Conservation (phyloP, 2,329 filamentous ascomycete species). For the Pyrenochaeta sp. region DNA sequence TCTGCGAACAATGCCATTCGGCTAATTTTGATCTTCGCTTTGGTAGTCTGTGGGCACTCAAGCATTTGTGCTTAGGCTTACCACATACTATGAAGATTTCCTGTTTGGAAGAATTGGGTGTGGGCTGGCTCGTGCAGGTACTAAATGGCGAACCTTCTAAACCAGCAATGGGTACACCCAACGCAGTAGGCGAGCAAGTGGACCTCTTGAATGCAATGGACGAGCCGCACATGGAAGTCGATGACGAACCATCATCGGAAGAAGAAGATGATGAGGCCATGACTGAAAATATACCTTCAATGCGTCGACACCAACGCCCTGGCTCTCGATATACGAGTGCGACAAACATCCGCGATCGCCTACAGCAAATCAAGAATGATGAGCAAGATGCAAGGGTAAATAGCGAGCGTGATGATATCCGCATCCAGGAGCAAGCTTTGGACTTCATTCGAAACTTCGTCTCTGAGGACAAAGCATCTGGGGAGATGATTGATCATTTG, state of each 20-base stretch:
- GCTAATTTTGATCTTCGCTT: constrained; percentile 79
- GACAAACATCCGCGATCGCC: constrained; percentile 47
- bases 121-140: constrained; percentile 80
- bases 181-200: constrained; percentile 67
- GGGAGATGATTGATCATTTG: constrained; percentile 83
- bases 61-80: constrained; percentile 81
- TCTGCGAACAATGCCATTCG: constrained; percentile 86
- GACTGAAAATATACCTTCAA: constrained; percentile 53
- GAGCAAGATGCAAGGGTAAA: constrained; percentile 73
- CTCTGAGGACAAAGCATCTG: constrained; percentile 64
- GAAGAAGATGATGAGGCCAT: constrained; percentile 57
- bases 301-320: constrained; percentile 46
- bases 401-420: constrained; percentile 77
- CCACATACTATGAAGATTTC: constrained; percentile 75
- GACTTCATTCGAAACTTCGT: constrained; percentile 92
- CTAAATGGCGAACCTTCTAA: constrained; percentile 67
- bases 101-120: constrained; percentile 77
- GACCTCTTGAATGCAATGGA: constrained; percentile 64
- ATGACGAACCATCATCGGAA: constrained; percentile 43
- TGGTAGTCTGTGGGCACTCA: constrained; percentile 91
- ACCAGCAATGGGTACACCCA: constrained; percentile 61
- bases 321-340: constrained; percentile 46
- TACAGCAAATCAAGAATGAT: constrained; percentile 62
- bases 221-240: constrained; percentile 52
- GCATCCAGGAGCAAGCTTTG: constrained; percentile 89